These are phyloP conservation scores for Tephrocybe sp. DNA, from an alignment of 768 basidiomycete species.

Conservation along the genomic window DNA sequence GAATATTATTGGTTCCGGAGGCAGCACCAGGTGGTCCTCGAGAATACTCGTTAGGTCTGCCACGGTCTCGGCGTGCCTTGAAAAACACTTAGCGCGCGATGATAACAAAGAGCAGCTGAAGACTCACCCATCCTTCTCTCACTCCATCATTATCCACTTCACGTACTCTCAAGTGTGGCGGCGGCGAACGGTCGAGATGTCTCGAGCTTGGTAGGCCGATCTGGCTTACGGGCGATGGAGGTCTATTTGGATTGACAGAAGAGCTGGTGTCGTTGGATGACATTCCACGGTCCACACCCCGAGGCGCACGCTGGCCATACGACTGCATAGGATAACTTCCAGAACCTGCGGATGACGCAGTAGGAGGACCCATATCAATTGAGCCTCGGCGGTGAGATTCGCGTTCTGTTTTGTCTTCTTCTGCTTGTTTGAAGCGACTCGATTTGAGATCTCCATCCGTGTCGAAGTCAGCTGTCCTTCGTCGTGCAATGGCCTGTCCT, in stretches of 20 bases:
- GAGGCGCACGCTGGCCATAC: constrained; percentile 9
- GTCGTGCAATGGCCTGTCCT: too few species aligned
- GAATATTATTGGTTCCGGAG: constrained; percentile 37
- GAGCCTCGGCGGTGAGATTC: neutral
- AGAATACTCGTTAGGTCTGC: constrained; percentile 20
- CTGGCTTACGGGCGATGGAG: constrained; percentile 10
- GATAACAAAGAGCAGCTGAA: neutral
- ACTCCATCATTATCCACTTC: constrained; percentile 8
- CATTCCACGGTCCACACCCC: too few species aligned
- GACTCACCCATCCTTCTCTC: constrained; percentile 14
- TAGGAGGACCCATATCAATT: constrained; percentile 1
- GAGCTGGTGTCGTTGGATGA: too few species aligned
- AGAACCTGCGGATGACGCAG: constrained; percentile 6
- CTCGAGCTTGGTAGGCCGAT: constrained; percentile 1
- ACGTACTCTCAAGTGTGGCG: constrained; percentile 13
- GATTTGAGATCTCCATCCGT: too few species aligned
- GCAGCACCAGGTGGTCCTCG: constrained; percentile 17
- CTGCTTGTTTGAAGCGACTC: neutral
- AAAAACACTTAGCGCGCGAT: neutral
- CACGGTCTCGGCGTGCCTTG: constrained; percentile 24
- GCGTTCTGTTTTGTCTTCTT: neutral
- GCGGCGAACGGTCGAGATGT: constrained; percentile 18
- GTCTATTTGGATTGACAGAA: constrained; percentile 2
- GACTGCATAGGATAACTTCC: constrained; percentile 27
- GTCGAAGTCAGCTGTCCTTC: too few species aligned